phyloP scores from a whole-genome alignment of 2,329 filamentous ascomycete species.

The Amauroascus verrucosus region DNA sequence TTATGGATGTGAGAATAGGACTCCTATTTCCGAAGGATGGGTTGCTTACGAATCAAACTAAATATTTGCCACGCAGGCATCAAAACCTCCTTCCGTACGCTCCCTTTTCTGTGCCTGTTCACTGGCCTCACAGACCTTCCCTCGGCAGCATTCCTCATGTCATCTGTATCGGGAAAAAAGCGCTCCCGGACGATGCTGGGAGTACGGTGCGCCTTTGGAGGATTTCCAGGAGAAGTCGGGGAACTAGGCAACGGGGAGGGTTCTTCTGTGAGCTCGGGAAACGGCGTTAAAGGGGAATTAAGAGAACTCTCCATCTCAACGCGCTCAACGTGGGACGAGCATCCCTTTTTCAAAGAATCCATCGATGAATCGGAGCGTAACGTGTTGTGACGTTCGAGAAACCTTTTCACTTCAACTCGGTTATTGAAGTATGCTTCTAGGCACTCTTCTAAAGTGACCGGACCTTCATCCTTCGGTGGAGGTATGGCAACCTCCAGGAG shows the following conservation, averaged over 20 bases:
- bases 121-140: not conserved
- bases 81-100: conserved; percentile 65
- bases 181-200: conserved; percentile 37
- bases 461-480: conserved; percentile 49
- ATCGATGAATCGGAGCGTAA: conserved; percentile 36
- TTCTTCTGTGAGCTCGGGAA: conserved; percentile 2
- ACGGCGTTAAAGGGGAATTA: conserved; percentile 15
- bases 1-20: conserved; percentile 31
- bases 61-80: conserved; percentile 99
- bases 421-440: conserved; percentile 94
- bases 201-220: conserved; percentile 17
- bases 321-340: conserved; percentile 34
- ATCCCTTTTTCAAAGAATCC: conserved; percentile 31
- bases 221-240: conserved; percentile 15
- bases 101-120: conserved; percentile 15
- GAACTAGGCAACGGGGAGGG: conserved; percentile 19
- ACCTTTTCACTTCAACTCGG: conserved; percentile 74
- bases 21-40: conserved; percentile 5
- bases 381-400: conserved; percentile 54
- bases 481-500: conserved; percentile 87
- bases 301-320: conserved; percentile 32
- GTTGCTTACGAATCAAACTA: conserved; percentile 69
- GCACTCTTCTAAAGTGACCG: conserved; percentile 77
- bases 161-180: conserved; percentile 35
- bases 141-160: conserved; percentile 22